These are phyloP conservation scores for Camellia sinensis DNA, from an alignment of 148 eudicot genomes.

Conservation along the genomic window DNA sequence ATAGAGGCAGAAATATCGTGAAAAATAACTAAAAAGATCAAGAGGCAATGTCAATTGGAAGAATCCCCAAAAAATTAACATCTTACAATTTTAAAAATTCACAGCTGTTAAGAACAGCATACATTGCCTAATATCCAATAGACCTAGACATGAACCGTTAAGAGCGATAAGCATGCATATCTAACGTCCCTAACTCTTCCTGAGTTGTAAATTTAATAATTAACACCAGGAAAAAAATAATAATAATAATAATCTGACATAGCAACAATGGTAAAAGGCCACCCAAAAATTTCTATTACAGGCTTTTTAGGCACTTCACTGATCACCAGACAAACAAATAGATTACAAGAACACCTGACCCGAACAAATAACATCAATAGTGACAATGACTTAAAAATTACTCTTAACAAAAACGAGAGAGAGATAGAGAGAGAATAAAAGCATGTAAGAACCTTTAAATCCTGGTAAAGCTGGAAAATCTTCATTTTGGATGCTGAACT, in stretches of 20 bases:
- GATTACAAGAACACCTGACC: background rate
- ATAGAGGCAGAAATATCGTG: background rate
- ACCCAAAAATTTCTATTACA: background rate
- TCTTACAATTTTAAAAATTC: background rate
- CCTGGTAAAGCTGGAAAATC: conserved; percentile 99
- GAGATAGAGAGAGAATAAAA: background rate
- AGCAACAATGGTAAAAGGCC: background rate
- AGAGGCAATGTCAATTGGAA: background rate
- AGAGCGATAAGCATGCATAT: background rate
- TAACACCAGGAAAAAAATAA: conserved; percentile 19
- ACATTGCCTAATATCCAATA: background rate
- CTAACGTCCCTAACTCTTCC: background rate
- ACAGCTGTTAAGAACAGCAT: background rate
- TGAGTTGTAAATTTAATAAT: background rate
- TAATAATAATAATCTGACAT: conserved; percentile 22
- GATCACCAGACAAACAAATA: background rate
- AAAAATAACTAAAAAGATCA: background rate
- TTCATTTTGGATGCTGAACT: conserved; percentile 97
- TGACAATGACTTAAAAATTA: background rate
- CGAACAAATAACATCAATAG: background rate
- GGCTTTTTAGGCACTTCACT: background rate
- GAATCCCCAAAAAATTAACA: background rate
- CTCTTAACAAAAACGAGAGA: background rate
- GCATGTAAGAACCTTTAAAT: conserved; percentile 62
- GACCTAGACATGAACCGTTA: background rate